These are phyloP conservation scores for Scedosporium minutisporum DNA, from an alignment of 2,329 filamentous ascomycete species.

Conservation along the genomic window DNA sequence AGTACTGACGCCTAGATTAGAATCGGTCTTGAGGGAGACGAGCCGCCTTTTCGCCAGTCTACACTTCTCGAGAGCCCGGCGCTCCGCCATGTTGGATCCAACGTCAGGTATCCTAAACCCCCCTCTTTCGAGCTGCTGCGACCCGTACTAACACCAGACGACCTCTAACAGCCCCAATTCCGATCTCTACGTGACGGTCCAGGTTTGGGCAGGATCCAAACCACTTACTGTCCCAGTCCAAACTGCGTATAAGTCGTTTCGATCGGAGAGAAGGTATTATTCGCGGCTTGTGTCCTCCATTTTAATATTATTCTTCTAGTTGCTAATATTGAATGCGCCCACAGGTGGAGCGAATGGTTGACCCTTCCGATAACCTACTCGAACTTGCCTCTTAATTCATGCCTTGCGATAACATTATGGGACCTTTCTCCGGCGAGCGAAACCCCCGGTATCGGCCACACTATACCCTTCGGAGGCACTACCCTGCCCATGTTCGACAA, in stretches of 20 bases:
- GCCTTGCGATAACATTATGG: slow-evolving; percentile 90
- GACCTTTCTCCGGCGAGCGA: slow-evolving; percentile 77
- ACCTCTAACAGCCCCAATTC: slow-evolving; percentile 53
- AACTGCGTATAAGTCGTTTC: slow-evolving; percentile 87
- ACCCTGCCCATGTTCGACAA: slow-evolving; percentile 87
- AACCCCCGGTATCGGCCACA: slow-evolving; percentile 60
- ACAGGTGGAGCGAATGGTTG: slow-evolving; percentile 92
- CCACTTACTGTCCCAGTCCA: slow-evolving; percentile 85
- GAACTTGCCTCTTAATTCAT: slow-evolving; percentile 69
- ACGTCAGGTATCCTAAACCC: slow-evolving; percentile 48
- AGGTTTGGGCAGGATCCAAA: slow-evolving; percentile 94
- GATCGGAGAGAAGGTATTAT: slow-evolving; percentile 52
- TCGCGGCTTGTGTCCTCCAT: background rate
- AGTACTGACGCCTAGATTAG: background rate
- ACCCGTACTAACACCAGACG: slow-evolving; percentile 14
- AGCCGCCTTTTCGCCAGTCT: slow-evolving; percentile 40
- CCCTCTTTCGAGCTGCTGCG: background rate
- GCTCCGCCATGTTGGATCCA: slow-evolving; percentile 79
- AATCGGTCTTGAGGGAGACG: slow-evolving; percentile 36
- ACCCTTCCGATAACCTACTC: slow-evolving; percentile 77
- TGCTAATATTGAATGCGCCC: slow-evolving; percentile 3
- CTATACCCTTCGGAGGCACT: slow-evolving; percentile 87
- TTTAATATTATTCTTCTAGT: background rate
- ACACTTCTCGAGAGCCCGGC: slow-evolving; percentile 70
- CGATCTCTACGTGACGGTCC: slow-evolving; percentile 85